A percentile compares a stretch with the other conserved stretches of the same genome.
Evolutionary conservation across 495 filamentous ascomycete species (phyloP).

Genomic region (Diplogelasinospora grovesii): DNA sequence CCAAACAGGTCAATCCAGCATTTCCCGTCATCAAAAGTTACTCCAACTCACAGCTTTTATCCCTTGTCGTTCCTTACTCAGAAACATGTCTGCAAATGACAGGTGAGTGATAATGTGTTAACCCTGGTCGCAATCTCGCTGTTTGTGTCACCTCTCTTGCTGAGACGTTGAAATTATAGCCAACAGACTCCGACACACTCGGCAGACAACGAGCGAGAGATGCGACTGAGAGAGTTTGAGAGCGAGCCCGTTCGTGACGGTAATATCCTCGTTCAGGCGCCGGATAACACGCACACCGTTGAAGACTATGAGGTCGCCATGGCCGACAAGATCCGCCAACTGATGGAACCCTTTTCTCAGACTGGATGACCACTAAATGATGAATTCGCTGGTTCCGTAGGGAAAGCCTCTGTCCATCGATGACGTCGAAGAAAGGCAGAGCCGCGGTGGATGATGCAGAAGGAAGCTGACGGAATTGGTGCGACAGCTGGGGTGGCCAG

Average conservation of each 20-base stretch:
- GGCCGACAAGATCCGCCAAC: conserved; percentile 3
- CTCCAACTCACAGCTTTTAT: no score
- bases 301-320: not conserved
- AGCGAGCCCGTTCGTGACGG: conserved; percentile 6
- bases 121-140: no score
- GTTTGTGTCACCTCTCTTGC: no score
- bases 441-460: no score
- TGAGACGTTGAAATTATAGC: no score
- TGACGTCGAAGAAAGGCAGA: not conserved
- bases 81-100: no score
- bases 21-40: no score
- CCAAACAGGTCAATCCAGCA: no score
- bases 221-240: conserved; percentile 4
- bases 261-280: conserved; percentile 6
- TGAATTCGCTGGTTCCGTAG: not conserved
- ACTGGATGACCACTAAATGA: not conserved
- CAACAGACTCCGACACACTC: not conserved
- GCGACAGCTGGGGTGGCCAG: no score
- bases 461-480: no score
- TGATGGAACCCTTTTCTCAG: conserved; percentile 6
- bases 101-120: no score
- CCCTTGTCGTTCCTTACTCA: no score
- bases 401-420: not conserved
- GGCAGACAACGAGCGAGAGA: not conserved
- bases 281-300: not conserved